Base-by-base conservation (phyloP, 306 rosid genomes). In the Prunus dulcis region DNA sequence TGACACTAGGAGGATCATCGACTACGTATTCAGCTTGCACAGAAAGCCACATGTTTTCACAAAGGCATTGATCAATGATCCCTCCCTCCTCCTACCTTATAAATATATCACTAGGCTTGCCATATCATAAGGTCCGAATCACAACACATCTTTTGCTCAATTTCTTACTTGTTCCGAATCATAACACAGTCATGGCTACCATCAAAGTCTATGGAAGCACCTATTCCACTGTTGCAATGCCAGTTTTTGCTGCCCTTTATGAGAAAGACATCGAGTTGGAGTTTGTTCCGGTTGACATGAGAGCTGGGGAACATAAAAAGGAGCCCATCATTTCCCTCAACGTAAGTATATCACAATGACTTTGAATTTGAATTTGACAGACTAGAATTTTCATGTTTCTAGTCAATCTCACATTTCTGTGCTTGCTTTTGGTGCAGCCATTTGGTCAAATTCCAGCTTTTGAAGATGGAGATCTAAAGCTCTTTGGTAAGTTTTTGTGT, bases 391-490 rank as follows among this genome's bases (percentile, higher is more conserved):
- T 20, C 20, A 19, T 3, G 23, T 56, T 23, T 10, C 12, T 28
- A 23, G 13, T 25, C 43, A 13, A 25, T 51, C 60, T 77, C 2
- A 30, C 38, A n/a, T 30, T 41, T 72, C 13, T 65, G 30, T 32
- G 19, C 5, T 53, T 28, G 19, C 46, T 20, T 69, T 63, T 64
- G 58, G 22, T 78, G 80, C 82, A 91, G 96, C 98, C 98, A 58
- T 91, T 91, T 82, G 95, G 96, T 69, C 94, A 87, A 80, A 84
- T 93, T 82, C 96, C 98, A 27, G 96, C 83, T 2, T 83, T 88
- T 55, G 90, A 89, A 85, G 88, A 89, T 68, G 95, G 90, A 84
- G 91, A 87, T 64, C 78, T 90, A 70, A 79, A 82, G 67, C 87
- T 90, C 67, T 87, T 89, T 71, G 96, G 93, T 93, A 86, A 83